Percentiles rank a stretch among this genome's conserved stretches.
These are phyloP conservation scores for Aspergillus ruber DNA, from an alignment of 2,329 filamentous ascomycete species.

Conservation along the genomic window DNA sequence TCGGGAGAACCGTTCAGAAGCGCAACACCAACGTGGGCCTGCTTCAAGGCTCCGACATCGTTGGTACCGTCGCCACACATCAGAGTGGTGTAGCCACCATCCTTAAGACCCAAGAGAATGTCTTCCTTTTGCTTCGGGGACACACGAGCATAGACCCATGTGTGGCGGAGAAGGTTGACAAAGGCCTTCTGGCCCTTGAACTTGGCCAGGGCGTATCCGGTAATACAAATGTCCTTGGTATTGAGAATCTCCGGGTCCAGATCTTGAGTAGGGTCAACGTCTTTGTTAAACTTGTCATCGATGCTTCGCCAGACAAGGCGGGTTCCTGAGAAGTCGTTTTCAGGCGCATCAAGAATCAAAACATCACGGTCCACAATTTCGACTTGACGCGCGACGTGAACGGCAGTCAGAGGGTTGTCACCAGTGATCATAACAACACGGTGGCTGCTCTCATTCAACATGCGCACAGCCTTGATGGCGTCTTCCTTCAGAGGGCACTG, in stretches of 20 bases:
- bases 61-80: constrained; percentile 99
- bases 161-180: constrained; percentile 71
- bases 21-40: constrained; percentile 94
- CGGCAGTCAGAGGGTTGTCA: constrained; percentile 92
- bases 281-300: constrained; percentile 79
- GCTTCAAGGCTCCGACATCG: constrained; percentile 94
- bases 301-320: constrained; percentile 90
- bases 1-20: constrained; percentile 91
- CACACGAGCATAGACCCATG: constrained; percentile 97
- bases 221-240: constrained; percentile 88
- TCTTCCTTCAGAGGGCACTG: constrained; percentile 96
- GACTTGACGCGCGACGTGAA: constrained; percentile 89
- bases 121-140: constrained; percentile 99
- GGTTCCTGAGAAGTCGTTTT: constrained; percentile 74
- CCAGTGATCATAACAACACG: constrained; percentile 99
- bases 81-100: constrained; percentile 93
- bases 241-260: constrained; percentile 75
- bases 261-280: constrained; percentile 74
- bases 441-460: constrained; percentile 98
- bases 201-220: constrained; percentile 85
- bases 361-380: constrained; percentile 97
- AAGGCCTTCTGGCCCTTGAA: constrained; percentile 77
- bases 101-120: constrained; percentile 91
- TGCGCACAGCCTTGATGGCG: constrained; percentile 84
- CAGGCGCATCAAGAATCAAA: constrained; percentile 88